Evolutionary conservation across 768 basidiomycete genomes (phyloP), one percentile per base, ranked within the genome.

Genomic region (Polyporus arcularius): DNA sequence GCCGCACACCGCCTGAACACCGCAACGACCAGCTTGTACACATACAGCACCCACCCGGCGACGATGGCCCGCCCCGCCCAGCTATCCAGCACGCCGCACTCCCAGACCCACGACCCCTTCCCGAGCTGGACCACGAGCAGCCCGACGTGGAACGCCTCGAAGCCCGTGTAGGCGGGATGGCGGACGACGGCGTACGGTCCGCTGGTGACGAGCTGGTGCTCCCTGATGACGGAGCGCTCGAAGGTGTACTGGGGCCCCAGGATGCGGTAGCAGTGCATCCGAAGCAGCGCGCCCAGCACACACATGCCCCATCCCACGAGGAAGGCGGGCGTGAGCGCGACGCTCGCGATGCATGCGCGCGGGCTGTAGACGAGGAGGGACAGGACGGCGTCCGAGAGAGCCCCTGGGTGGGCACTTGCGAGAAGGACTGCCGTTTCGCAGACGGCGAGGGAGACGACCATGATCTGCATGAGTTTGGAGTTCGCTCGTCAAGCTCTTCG

Each of bases 151-250:
- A 38, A 4, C 38, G 60, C 18, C 40, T 21, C 16, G n/a, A 16
- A 43, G 12, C 46, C 60, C 14, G 66, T 66, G 32, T 70, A 74
- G 16, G 68, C 67, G 1, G 73, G 73, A 50, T 74, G 73, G 48
- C 73, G 68, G 9, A 74, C 62, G 54, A 64, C 30, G 16, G 59
- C 32, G 41, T 74, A 74, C 4, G 71, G 73, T 9, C 71, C 72
- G 8, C 38, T 58, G 21, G 64, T 70, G 60, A 74, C 68, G 56
- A 74, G 70, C 41, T 63, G 47, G 49, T 70, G 68, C 11, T 41
- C 49, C 2, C 50, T 40, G 39, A 50, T 38, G 21, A 67, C 54
- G 18, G 63, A 35, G 38, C 65, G 51, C 45, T 65, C 47, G 62
- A 58, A 65, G 14, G 68, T 70, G 61, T 65, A 68, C 21, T 65